Evolutionary conservation across 208 protist genomes (phyloP), one percentile per base, ranked within the genome.

Genomic region (Spongospora subterranea): DNA sequence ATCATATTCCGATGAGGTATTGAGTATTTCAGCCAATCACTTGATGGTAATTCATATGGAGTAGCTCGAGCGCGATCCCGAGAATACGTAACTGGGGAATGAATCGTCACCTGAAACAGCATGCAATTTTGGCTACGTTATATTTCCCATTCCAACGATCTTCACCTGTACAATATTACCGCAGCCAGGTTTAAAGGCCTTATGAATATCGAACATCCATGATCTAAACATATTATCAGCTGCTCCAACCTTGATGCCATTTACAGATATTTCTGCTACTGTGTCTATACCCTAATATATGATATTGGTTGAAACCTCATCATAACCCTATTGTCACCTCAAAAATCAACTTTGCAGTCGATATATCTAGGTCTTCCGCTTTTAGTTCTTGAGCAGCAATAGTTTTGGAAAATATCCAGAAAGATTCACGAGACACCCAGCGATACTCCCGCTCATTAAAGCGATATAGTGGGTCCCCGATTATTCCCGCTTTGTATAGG

Each of bases 191-290:
- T 29, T 6, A 24, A 60, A 29, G 6, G 50, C 24, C n/a, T 82
- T 35, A 43, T 82, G 6, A 6, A 82, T 20, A 6, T 35, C 13
- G 71, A 82, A 82, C 6, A 6, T 6, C 71, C 71, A 82, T n/a
- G 71, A 40, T 43, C 71, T 6, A 82, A 82, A 82, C 71, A 82
- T 82, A 43, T 82, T 82, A 35, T 82, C 71, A n/a, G 71, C n/a
- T 43, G 11, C 17, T 35, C 71, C 71, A 43, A 82, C n/a, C 6
- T 40, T 20, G 17, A 40, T 6, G 35, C n/a, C 17, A 43, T 82
- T 82, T 6, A 82, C 17, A 43, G 6, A 82, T 43, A 82, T 43
- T 35, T 6, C 6, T 6, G 71, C 6, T 82, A 82, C 35, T 6
- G 71, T 82, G 71, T 82, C 71, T 39, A 82, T 45, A 20, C 71